Base-by-base conservation (phyloP, 345 rosid species). In the Pugionium dolabratum region DNA sequence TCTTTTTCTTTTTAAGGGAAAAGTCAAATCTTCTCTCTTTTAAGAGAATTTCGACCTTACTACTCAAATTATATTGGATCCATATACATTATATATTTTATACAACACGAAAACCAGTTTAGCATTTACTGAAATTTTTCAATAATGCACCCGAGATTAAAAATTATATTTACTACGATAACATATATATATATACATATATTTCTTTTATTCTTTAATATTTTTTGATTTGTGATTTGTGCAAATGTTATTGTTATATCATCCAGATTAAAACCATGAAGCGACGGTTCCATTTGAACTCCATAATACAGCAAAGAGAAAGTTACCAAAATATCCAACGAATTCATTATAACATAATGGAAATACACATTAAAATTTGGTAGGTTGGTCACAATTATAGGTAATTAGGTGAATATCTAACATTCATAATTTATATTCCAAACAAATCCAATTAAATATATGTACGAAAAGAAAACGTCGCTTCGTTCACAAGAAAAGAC, bases 401-500 rank as follows among this genome's bases (percentile, higher is more conserved):
- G 70, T 56, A 41, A n/a, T 29, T 64, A 56, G 53, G 54, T 71
- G 50, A 62, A 49, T 27, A 62, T 62, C 26, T 2, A 9, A 27
- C 55, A 48, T 36, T 62, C 33, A 62, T 37, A 54, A 54, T 70
- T 4, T 26, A 45, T 53, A 32, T 30, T 29, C 34, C 3, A 54
- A 54, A 53, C 26, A 41, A 47, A 55, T 39, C 52, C n/a, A 39
- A 47, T 25, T 39, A 39, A 46, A 57, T 54, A 11, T 46, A 43
- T 11, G 7, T 4, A 26, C 6, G 11, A 41, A 33, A 46, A 40
- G 39, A 64, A n/a, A 56, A 56, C 49, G 70, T 56, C 75, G 36
- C n/a, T 48, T 71, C 70, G 53, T 26, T 28, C 4, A 71, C 45
- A 40, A 56, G 75, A 64, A 71, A 64, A 40, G 70, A 64, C 65